phyloP scores from a whole-genome alignment of 768 basidiomycete species.

The Tricholoma bakamatsutake region DNA sequence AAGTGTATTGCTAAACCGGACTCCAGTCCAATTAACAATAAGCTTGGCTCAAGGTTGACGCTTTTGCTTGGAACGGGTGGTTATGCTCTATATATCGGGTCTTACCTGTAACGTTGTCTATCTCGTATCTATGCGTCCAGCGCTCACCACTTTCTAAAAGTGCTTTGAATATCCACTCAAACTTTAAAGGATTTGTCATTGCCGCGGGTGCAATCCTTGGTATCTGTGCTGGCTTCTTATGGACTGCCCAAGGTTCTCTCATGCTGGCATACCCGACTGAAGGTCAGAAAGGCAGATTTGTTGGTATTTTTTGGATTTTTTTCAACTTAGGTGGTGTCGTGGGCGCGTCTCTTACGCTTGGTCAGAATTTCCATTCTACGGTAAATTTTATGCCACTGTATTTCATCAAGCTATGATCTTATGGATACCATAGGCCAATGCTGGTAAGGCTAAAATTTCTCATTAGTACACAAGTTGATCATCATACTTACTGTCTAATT shows the following conservation, averaged over 20 bases:
- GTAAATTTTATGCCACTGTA: slow-evolving; percentile 30
- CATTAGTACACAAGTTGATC: background rate
- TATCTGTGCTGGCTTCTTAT: slow-evolving; percentile 64
- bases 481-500: background rate
- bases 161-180: slow-evolving; percentile 61
- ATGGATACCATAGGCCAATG: slow-evolving; percentile 28
- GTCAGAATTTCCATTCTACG: slow-evolving; percentile 57
- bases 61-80: no score
- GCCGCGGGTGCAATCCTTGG: slow-evolving; percentile 72
- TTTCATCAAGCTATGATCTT: slow-evolving; percentile 12
- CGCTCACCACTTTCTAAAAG: slow-evolving; percentile 25
- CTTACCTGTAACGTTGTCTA: no score
- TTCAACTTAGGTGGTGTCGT: slow-evolving; percentile 84
- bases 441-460: slow-evolving; percentile 25
- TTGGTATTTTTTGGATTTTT: slow-evolving; percentile 78
- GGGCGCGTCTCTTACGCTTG: slow-evolving; percentile 70
- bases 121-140: no score
- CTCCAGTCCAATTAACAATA: no score
- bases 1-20: no score
- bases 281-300: slow-evolving; percentile 67
- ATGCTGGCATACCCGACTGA: slow-evolving; percentile 85
- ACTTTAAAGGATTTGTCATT: slow-evolving; percentile 59
- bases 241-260: slow-evolving; percentile 81
- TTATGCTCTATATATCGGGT: no score
- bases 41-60: no score